Conservation (phyloP, 305 asterid genomes). For the Euphrasia arctica region DNA sequence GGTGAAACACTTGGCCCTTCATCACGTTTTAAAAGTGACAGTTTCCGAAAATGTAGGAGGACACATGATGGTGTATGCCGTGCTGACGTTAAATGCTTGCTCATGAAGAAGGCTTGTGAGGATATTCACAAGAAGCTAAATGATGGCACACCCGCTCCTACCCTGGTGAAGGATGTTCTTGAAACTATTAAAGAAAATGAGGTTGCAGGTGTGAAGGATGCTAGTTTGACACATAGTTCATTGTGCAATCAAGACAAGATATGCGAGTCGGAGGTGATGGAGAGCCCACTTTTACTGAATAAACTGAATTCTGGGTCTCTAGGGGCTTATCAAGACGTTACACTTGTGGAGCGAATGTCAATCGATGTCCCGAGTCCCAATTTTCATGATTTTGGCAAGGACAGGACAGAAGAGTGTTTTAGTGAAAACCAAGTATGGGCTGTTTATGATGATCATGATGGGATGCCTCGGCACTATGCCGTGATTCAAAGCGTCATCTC, state of each 20-base stretch:
- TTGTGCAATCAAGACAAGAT: conserved; percentile 24
- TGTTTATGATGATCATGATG: conserved; percentile 76
- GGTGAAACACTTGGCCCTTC: conserved; percentile 15
- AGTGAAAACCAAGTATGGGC: conserved; percentile 85
- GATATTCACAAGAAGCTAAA: conserved; percentile 43
- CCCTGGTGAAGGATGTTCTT: conserved; percentile 26
- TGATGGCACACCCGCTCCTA: conserved; percentile 30
- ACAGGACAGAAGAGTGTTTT: conserved; percentile 52
- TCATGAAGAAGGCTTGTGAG: conserved; percentile 58
- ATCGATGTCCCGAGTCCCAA: conserved; percentile 61
- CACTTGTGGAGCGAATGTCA: conserved; percentile 28
- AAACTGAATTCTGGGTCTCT: conserved; percentile 10
- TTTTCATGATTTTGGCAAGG: conserved; percentile 66
- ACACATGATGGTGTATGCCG: conserved; percentile 21
- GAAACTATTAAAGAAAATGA: conserved; percentile 27
- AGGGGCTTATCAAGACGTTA: conserved; percentile 18
- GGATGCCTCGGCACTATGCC: conserved; percentile 88
- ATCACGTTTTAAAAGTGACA: conserved; percentile 21
- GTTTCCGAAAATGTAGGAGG: conserved; percentile 22
- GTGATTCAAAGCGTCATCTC: conserved; percentile 71
- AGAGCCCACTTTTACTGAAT: conserved; percentile 19
- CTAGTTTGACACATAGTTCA: conserved; percentile 17
- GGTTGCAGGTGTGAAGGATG: conserved; percentile 23
- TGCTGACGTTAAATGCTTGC: conserved; percentile 46
- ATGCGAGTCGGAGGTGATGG: conserved; percentile 21